Evolutionary conservation across 1,284 basidiomycete species (phyloP), one percentile per base, ranked within the genome.

Genomic region (Mrakiaceae sp.): DNA sequence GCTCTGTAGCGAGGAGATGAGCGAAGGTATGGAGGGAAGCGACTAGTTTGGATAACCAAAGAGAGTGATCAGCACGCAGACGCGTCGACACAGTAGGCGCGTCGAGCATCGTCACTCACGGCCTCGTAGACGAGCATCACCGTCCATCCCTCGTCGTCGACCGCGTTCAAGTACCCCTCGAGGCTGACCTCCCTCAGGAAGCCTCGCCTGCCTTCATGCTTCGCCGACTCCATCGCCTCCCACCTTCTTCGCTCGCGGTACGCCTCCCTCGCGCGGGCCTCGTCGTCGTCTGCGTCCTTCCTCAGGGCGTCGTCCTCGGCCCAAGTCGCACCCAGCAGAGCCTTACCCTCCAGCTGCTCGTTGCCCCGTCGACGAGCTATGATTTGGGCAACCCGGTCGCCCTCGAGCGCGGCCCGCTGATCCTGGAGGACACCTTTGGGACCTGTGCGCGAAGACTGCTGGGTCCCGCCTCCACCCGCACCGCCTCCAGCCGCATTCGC

Each of bases 371-470:
- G 56, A 9, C 52, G 54, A 27, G 67, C 61, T 1, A 63, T 57
- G 4, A 58, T 50, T 39, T 64, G 61, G 11, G 59, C 68, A 0
- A 60, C 57, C 1, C 66, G 59, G 1, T 59, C 60, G 0, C 64
- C 66, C 10, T 58, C 48, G 0, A 63, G 60, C 0, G 67, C 63
- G 3, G 70, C 70, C 56, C 66, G 62, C 14, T 70, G 67, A 68
- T 76, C 75, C 46, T 66, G 66, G 4, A 75, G 64, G 8, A 77
- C 76, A 14, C 75, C 76, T 64, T 77, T 77, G 0, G 71, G 71
- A 14, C 76, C 76, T 4, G 76, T 77, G 58, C 71, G 70, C 5
- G 27, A 39, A 3, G 49, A 40, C 40, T 0, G 46, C n/a, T 42
- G 50, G 48, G 10, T 7, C 11, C 16, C 49, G 49, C 49, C 16